Evolutionary conservation across 495 filamentous ascomycete genomes (phyloP), one percentile per base, ranked within the genome.

Genomic region (Pseudevernia furfuracea): DNA sequence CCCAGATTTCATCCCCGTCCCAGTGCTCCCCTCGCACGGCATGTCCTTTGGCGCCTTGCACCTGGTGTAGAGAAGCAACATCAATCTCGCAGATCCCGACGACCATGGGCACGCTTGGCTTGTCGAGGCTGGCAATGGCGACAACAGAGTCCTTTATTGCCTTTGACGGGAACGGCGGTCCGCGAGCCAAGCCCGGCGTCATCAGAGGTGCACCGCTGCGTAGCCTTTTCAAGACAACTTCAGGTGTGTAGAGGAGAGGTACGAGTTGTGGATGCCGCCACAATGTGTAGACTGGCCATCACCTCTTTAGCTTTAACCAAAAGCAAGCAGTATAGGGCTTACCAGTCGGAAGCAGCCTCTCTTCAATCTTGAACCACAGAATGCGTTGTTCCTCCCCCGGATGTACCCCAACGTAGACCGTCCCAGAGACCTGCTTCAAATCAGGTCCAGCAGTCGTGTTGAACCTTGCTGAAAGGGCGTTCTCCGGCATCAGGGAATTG

Each of bases 1-100:
- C 80, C 83, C 87, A 90, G 48, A 89, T 68, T 74, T 90, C 87
- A 79, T 90, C 87, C 0, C 88, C 87, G 64, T 82, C 80, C 87
- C 87, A 90, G 70, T 90, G 87, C 43, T 88, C 71, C 21, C 82
- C 83, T 58, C 82, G 75, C 30, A 90, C 87, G 10, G 87, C 87
- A 71, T 84, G 82, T 3, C 87, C 87, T 72, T 87, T 89, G 28
- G 79, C 76, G 1, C 87, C 87, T 66, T 82, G 79, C 2, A 88
- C 86, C 46, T 81, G 76, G 19, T 77, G 73, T 21, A 90, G 71
- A 5, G 73, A 74, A 30, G 80, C 78, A 46, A 90, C 76, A 77
- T 90, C 82, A 61, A 90, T 84, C 69, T 85, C 86, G 68, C 87
- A 89, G 8, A 83, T 71, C 0, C 87, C 87, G 4, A 90, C 84